Evolutionary conservation across 768 basidiomycete species (phyloP).

Genomic region (Rhizopogon vinicolor): DNA sequence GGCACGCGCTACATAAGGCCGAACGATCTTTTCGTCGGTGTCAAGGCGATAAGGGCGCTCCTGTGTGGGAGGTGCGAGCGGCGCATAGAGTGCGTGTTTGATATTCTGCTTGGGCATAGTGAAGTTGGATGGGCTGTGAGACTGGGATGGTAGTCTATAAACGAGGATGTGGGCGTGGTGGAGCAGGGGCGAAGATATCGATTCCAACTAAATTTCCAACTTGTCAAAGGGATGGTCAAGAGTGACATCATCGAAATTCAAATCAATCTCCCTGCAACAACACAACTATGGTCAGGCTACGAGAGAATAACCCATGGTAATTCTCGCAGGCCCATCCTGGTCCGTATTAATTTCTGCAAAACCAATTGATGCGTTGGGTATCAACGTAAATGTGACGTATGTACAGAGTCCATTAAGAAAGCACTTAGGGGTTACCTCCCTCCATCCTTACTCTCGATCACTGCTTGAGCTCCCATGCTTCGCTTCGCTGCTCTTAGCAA

Average conservation of each 20-base stretch:
- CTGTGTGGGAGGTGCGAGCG: constrained; percentile 16
- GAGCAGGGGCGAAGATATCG: background rate
- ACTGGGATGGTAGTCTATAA: too few relatives aligned
- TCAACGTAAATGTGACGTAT: background rate
- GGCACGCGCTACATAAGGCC: constrained; percentile 25
- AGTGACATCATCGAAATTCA: too few relatives aligned
- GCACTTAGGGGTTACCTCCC: background rate
- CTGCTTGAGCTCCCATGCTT: constrained; percentile 9
- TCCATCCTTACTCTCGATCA: constrained; percentile 11
- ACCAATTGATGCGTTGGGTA: background rate
- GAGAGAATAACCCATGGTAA: background rate
- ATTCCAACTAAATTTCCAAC: too few relatives aligned
- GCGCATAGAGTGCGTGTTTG: constrained; percentile 13
- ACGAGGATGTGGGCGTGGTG: background rate
- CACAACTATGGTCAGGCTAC: too few relatives aligned
- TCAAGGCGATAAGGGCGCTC: constrained; percentile 16
- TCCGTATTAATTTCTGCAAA: background rate
- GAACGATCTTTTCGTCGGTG: constrained; percentile 21
- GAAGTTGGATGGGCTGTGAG: too few relatives aligned
- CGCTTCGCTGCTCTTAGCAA: constrained; percentile 33
- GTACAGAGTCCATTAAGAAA: constrained; percentile 8
- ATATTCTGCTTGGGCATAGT: constrained; percentile 8
- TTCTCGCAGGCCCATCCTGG: background rate
- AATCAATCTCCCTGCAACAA: background rate
- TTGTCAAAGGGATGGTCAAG: too few relatives aligned